Evolutionary conservation across 2,329 filamentous ascomycete genomes (phyloP).

Genomic region (Amauroascus verrucosus): DNA sequence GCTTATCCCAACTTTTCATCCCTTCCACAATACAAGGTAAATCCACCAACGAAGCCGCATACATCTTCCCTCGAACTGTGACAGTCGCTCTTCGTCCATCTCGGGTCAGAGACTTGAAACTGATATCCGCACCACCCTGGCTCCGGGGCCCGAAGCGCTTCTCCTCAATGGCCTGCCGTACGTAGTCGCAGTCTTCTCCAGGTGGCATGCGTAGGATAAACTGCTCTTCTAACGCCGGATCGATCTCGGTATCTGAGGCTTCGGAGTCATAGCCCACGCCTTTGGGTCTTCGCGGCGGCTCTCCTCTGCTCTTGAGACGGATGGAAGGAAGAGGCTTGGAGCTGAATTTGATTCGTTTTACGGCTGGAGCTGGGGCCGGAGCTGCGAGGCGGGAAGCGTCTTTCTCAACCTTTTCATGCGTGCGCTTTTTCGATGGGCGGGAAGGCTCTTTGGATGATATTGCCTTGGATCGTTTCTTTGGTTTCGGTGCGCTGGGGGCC

Average conservation of each 20-base stretch:
- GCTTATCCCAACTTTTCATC: conserved; percentile 89
- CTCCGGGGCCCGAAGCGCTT: conserved; percentile 60
- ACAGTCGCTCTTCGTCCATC: conserved; percentile 65
- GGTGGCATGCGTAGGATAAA: conserved; percentile 82
- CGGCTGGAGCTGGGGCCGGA: conserved; percentile 8
- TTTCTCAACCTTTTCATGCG: conserved; percentile 10
- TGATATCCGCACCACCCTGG: conserved; percentile 64
- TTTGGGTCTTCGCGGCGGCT: conserved; percentile 55
- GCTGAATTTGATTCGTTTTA: conserved; percentile 33
- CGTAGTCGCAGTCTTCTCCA: conserved; percentile 73
- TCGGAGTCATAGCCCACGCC: conserved; percentile 96
- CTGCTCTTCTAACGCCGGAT: conserved; percentile 81
- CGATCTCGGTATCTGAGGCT: conserved; percentile 76
- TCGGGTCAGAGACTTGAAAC: conserved; percentile 61
- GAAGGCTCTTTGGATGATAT: conserved; percentile 10
- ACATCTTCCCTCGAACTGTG: conserved; percentile 57
- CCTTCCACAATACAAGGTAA: conserved; percentile 78
- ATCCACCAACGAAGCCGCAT: conserved; percentile 70
- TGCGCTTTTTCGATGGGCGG: conserved; percentile 16
- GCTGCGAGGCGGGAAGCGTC: conserved; percentile 1
- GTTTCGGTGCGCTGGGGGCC: conserved; percentile 14
- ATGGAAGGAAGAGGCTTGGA: conserved; percentile 35
- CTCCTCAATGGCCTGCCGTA: conserved; percentile 65
- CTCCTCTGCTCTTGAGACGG: conserved; percentile 57
- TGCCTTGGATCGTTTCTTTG: conserved; percentile 22